Percentiles rank a stretch among this genome's conserved stretches.
Conservation (phyloP, 768 basidiomycete species). For the Mycena filopes region DNA sequence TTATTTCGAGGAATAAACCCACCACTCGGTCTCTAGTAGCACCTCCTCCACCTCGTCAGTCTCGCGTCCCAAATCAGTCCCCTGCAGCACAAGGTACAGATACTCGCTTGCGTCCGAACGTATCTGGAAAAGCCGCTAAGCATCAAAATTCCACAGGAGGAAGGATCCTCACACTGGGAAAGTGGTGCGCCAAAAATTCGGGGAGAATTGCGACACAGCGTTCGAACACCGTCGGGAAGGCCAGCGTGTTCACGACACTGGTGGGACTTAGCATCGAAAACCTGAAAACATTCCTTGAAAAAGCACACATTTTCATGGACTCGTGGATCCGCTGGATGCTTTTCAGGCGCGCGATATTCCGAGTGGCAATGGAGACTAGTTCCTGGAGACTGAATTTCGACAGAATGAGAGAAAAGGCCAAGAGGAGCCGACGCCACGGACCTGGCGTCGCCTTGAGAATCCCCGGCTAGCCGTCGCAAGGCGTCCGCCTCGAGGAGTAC, state of each 20-base stretch:
- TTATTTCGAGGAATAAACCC: slow-evolving; percentile 32
- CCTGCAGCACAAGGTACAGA: slow-evolving; percentile 81
- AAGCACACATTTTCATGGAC: slow-evolving; percentile 93
- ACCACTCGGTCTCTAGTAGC: slow-evolving; percentile 88
- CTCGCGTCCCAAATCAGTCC: slow-evolving; percentile 71
- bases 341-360: slow-evolving; percentile 76
- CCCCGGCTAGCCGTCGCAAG: slow-evolving; percentile 59
- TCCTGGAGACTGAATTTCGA: slow-evolving; percentile 56
- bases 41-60: slow-evolving; percentile 75
- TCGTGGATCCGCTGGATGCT: slow-evolving; percentile 84
- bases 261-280: slow-evolving; percentile 8
- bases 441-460: slow-evolving; percentile 61
- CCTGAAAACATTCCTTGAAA: not conserved
- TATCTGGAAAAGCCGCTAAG: slow-evolving; percentile 58
- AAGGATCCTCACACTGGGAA: slow-evolving; percentile 72
- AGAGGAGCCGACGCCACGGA: slow-evolving; percentile 42
- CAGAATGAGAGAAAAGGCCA: not conserved
- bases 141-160: slow-evolving; percentile 20
- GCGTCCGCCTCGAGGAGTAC: slow-evolving; percentile 77
- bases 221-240: slow-evolving; percentile 57
- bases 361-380: slow-evolving; percentile 66
- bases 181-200: slow-evolving; percentile 80
- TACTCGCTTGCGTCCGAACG: slow-evolving; percentile 86
- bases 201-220: slow-evolving; percentile 57
- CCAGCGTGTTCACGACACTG: slow-evolving; percentile 76